These are phyloP conservation scores for Claviceps pazoutovae DNA, from an alignment of 2,329 filamentous ascomycete genomes.

Conservation along the genomic window DNA sequence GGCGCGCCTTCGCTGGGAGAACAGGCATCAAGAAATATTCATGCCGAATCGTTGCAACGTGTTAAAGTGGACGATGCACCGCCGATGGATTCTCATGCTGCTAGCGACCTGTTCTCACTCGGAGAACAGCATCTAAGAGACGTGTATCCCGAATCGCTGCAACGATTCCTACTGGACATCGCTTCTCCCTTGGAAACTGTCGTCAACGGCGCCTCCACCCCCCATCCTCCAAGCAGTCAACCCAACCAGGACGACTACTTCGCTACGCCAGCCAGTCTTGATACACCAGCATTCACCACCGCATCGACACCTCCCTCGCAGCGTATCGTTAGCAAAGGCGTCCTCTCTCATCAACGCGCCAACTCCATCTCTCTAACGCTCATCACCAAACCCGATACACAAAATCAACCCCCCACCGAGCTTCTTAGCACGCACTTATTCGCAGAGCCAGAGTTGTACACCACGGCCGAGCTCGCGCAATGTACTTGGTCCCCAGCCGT, in stretches of 20 bases:
- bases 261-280: constrained; percentile 35
- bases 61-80: no score
- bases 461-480: constrained; percentile 11
- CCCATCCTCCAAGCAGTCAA: constrained; percentile 25
- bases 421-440: constrained; percentile 7
- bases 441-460: constrained; percentile 12
- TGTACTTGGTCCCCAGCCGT: constrained; percentile 13
- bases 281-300: constrained; percentile 26
- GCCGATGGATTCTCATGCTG: no score
- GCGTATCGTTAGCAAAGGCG: constrained; percentile 18
- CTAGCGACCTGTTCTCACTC: no score
- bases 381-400: constrained; percentile 10
- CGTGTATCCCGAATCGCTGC: no score
- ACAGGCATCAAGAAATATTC: no score
- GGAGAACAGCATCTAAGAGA: no score
- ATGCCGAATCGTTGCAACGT: no score
- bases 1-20: background rate
- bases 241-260: constrained; percentile 40
- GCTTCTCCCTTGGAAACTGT: constrained; percentile 3
- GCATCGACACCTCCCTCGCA: constrained; percentile 41
- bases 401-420: constrained; percentile 5
- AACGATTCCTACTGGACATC: no score
- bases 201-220: constrained; percentile 16
- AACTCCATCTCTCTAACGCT: constrained; percentile 14
- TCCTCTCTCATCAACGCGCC: constrained; percentile 7